Conservation (phyloP, 2,329 filamentous ascomycete species). For the Chaetoscypha palmicola region DNA sequence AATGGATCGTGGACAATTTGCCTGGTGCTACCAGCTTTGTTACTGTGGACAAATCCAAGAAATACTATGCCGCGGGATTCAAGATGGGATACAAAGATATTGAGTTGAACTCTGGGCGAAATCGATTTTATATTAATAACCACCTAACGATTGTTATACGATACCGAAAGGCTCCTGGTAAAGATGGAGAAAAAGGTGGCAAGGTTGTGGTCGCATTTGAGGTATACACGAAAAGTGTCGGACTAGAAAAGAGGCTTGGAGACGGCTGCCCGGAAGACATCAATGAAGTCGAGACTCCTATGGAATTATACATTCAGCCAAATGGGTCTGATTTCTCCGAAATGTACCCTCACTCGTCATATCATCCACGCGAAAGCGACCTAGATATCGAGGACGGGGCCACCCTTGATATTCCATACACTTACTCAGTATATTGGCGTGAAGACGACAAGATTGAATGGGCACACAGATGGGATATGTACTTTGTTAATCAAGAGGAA, state of each 20-base stretch:
- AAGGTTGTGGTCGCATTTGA: conserved; percentile 86
- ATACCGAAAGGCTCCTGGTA: conserved; percentile 64
- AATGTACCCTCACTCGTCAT: conserved; percentile 52
- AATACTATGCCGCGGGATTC: conserved; percentile 87
- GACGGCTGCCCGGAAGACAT: conserved; percentile 63
- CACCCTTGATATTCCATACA: conserved; percentile 70
- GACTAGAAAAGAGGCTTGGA: conserved; percentile 49
- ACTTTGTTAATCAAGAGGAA: conserved; percentile 82
- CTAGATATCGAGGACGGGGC: conserved; percentile 56
- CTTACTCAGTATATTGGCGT: conserved; percentile 85
- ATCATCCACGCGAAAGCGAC: conserved; percentile 46
- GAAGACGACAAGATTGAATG: conserved; percentile 76
- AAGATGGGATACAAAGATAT: conserved; percentile 75
- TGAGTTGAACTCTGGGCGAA: conserved; percentile 49
- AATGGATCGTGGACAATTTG: conserved; percentile 91
- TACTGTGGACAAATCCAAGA: conserved; percentile 73
- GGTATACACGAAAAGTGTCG: conserved; percentile 81
- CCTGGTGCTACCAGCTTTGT: conserved; percentile 85
- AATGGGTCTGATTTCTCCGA: conserved; percentile 49
- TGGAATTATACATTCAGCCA: conserved; percentile 62
- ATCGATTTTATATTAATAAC: conserved; percentile 74
- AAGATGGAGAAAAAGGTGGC: conserved; percentile 60
- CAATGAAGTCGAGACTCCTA: conserved; percentile 52
- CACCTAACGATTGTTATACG: conserved; percentile 81
- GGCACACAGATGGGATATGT: conserved; percentile 79